Evolutionary conservation across 805 yeast species (phyloP).

Genomic region (Deakozyma indianensis): DNA sequence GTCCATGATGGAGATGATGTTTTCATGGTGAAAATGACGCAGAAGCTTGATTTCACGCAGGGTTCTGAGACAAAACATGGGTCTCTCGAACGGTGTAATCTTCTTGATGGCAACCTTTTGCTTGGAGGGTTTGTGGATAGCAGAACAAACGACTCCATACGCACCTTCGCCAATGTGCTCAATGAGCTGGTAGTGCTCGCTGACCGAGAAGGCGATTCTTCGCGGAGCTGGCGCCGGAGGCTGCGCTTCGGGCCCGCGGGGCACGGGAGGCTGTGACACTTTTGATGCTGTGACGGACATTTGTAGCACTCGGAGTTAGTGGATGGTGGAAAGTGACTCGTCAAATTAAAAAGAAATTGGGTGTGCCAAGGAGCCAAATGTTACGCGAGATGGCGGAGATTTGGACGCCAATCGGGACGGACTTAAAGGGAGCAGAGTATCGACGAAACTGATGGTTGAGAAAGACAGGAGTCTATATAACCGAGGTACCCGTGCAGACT

Average conservation of each 20-base stretch:
- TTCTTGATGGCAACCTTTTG: conserved; percentile 92
- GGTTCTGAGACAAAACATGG: conserved; percentile 80
- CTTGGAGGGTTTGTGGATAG: conserved; percentile 71
- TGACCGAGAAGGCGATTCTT: conserved; percentile 58
- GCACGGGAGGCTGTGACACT: not conserved
- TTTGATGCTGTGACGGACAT: not conserved
- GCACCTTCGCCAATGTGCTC: conserved; percentile 94
- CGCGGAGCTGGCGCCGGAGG: conserved; percentile 15
- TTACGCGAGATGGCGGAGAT: no score
- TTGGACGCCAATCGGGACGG: no score
- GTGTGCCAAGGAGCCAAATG: no score
- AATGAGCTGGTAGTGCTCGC: conserved; percentile 71
- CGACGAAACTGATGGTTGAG: no score
- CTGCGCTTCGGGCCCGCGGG: not conserved
- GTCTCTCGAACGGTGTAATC: conserved; percentile 80
- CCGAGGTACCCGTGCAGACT: no score
- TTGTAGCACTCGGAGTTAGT: not conserved
- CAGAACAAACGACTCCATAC: conserved; percentile 85
- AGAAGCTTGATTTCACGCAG: conserved; percentile 77
- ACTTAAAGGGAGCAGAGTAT: no score
- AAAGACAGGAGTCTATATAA: no score
- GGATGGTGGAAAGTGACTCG: no score
- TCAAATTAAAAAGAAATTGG: no score
- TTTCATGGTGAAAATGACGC: conserved; percentile 86
- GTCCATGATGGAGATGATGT: conserved; percentile 78